A percentile compares a stretch with the other conserved stretches of the same genome.
phyloP scores from a whole-genome alignment of 2,329 filamentous ascomycete species.

The Aspergillus glaucus region DNA sequence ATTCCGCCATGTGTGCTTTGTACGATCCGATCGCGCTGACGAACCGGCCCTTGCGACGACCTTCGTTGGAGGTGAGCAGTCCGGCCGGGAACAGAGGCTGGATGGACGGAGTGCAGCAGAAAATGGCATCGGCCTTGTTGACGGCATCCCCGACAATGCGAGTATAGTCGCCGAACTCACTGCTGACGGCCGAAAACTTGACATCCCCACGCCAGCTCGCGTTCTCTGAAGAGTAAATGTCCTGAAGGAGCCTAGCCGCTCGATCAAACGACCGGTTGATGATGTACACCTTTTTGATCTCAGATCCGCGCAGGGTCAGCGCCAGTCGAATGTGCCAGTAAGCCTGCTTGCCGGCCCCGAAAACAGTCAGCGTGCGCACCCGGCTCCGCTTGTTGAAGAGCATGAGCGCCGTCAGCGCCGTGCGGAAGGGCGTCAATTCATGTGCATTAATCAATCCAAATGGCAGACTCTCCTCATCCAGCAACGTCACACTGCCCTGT shows the following conservation, averaged over 20 bases:
- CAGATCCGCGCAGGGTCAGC: conserved; percentile 57
- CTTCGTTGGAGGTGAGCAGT: conserved; percentile 59
- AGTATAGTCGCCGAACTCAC: conserved; percentile 62
- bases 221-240: conserved; percentile 48
- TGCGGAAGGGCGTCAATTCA: conserved; percentile 64
- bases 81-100: conserved; percentile 67
- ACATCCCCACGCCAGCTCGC: conserved; percentile 58
- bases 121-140: conserved; percentile 67
- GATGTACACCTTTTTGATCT: conserved; percentile 74
- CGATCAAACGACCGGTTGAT: conserved; percentile 61
- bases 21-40: conserved; percentile 46
- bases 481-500: conserved; percentile 53
- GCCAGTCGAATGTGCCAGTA: conserved; percentile 91
- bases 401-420: conserved; percentile 55
- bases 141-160: conserved; percentile 66
- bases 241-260: conserved; percentile 42
- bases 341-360: conserved; percentile 82
- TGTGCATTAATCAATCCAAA: conserved; percentile 60
- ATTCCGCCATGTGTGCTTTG: conserved; percentile 69
- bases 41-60: conserved; percentile 39
- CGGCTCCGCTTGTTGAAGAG: conserved; percentile 59
- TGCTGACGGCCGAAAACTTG: conserved; percentile 65
- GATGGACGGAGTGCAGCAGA: conserved; percentile 76
- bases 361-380: conserved; percentile 72
- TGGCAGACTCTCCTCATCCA: conserved; percentile 52